Evolutionary conservation across 441 rosid genomes (phyloP), one percentile per base, ranked within the genome.

Genomic region (Mallotus repandus): DNA sequence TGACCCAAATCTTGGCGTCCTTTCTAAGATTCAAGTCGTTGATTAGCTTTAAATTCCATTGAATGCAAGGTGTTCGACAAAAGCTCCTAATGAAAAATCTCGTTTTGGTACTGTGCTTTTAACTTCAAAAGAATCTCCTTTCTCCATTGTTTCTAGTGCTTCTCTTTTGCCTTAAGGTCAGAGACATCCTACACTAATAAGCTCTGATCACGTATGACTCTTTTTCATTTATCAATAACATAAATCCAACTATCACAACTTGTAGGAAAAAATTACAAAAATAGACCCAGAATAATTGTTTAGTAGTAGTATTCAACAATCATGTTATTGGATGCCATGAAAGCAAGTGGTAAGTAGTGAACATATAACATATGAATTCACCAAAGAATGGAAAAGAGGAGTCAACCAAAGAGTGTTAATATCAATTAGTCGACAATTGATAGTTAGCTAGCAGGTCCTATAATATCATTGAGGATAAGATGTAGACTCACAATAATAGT

Each of bases 41-140:
- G 77, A 21, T 56, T 62, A 0, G 84, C 78, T 69, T 78, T 84
- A 46, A 81, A 89, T 68, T 84, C 81, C 89, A 89, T 84, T 65
- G 62, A 79, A 8, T 74, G 85, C 63, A 89, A 81, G 32, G 74
- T 76, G 84, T 70, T 88, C 79, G 93, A 87, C 59, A 94, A 59
- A 83, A 76, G 57, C 57, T 84, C 90, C 99, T 97, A 94, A 53
- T 68, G 81, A 35, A 91, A 83, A 16, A 66, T 81, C 41, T 75
- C 81, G 15, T 74, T 79, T 77, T 77, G 75, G 74, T 92, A 89
- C 86, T 78, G 78, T 15, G 72, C 66, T 81, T 78, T 85, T 3
- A 94, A 70, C 84, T 84, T 86, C 79, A 84, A 49, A 41, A 91
- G 84, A 16, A 66, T 81, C 41, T 75, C 81, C 68, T 75, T 83